Conservation (phyloP, 202 grass and related monocot species). For the Musa balbisiana region DNA sequence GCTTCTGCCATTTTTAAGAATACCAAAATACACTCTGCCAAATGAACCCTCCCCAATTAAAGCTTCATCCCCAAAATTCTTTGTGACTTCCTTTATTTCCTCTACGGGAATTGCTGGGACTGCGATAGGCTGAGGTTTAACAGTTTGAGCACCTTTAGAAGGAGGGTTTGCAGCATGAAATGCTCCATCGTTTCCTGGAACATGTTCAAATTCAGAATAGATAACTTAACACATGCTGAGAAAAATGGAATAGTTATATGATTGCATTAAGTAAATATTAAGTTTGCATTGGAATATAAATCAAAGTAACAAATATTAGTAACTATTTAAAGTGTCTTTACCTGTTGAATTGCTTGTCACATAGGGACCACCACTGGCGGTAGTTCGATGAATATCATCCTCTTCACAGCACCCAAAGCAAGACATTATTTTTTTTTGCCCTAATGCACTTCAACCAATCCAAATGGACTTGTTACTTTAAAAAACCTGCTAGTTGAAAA, state of each 20-base stretch:
- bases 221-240: background rate
- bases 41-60: constrained; percentile 55
- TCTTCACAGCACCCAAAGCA: constrained; percentile 61
- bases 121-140: constrained; percentile 55
- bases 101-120: constrained; percentile 41
- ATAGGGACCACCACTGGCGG: constrained; percentile 36
- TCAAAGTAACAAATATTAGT: background rate
- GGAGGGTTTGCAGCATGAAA: constrained; percentile 46
- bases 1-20: constrained; percentile 37
- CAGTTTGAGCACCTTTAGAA: constrained; percentile 51
- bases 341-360: constrained; percentile 49
- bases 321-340: constrained; percentile 26
- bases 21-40: constrained; percentile 45
- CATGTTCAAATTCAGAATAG: background rate
- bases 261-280: background rate
- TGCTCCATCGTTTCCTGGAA: constrained; percentile 43
- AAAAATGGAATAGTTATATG: background rate
- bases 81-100: constrained; percentile 48
- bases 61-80: constrained; percentile 43
- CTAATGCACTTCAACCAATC: background rate
- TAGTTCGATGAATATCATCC: constrained; percentile 49
- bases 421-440: constrained; percentile 37
- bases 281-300: constrained; percentile 2
- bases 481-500: background rate
- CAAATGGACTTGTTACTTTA: background rate